These are phyloP conservation scores for Zoysia japonica DNA, from an alignment of 176 grass and related monocot species.

Conservation along the genomic window DNA sequence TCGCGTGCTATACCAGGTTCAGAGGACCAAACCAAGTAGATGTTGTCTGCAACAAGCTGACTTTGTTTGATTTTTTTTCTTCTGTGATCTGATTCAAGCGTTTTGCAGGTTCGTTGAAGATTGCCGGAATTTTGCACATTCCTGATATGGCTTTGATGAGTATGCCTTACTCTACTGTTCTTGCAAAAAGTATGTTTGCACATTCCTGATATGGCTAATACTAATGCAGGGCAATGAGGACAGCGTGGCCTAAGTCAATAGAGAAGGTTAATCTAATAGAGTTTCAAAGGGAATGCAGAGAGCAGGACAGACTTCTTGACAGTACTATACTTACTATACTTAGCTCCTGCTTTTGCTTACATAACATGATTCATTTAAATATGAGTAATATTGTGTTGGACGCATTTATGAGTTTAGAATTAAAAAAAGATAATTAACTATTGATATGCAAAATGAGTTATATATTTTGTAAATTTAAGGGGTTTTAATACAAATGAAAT, in stretches of 20 bases:
- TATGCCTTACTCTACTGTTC: background rate
- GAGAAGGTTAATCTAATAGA: conserved; percentile 86
- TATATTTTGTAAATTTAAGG: background rate
- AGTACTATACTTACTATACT: background rate
- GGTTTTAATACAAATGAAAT: background rate
- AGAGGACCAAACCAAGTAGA: background rate
- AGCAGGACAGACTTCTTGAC: conserved; percentile 87
- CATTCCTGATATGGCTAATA: conserved; percentile 14
- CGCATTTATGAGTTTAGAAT: background rate
- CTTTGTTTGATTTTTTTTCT: background rate
- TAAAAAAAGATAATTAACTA: background rate
- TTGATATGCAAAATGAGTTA: background rate
- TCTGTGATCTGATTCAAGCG: background rate
- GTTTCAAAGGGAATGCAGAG: conserved; percentile 97
- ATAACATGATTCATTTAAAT: background rate
- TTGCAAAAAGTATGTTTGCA: background rate
- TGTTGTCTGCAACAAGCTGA: background rate
- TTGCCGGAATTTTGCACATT: conserved; percentile 62
- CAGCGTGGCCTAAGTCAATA: conserved; percentile 87
- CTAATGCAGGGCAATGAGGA: conserved; percentile 79
- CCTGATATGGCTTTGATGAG: conserved; percentile 80
- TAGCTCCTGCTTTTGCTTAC: conserved; percentile 2
- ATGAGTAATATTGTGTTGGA: background rate
- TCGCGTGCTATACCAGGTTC: conserved; percentile 83
- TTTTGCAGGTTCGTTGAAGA: conserved; percentile 52